Conservation (phyloP, 768 basidiomycete species). For the Trametes villosa region DNA sequence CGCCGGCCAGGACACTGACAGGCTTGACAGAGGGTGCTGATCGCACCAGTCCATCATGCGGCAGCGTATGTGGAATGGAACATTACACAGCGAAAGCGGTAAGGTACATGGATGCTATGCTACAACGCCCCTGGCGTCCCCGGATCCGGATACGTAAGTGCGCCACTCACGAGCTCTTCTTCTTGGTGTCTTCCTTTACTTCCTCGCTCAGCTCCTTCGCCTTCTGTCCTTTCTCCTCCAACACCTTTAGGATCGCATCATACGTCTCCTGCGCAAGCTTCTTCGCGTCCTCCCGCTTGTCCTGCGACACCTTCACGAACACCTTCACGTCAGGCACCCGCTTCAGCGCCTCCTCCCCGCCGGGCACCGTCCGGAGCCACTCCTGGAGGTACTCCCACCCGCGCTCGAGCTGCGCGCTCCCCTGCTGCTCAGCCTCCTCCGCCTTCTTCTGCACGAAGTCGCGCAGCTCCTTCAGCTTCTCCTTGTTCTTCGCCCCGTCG, state of each 20-base stretch:
- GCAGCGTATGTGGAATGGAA: not conserved
- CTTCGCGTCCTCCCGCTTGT: constrained; percentile 35
- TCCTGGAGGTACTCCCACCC: constrained; percentile 34
- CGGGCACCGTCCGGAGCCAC: constrained; percentile 33
- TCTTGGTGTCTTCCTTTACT: constrained; percentile 30
- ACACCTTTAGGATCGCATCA: constrained; percentile 33
- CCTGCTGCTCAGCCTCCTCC: constrained; percentile 29
- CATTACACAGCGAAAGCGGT: not conserved
- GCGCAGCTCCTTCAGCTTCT: constrained; percentile 35
- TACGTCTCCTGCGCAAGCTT: constrained; percentile 38
- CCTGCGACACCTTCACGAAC: constrained; percentile 30
- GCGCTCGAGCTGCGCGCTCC: constrained; percentile 7
- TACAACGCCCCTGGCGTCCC: not conserved
- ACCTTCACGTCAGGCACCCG: constrained; percentile 32
- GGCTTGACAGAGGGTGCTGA: not conserved
- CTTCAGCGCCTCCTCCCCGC: constrained; percentile 34
- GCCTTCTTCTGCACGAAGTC: constrained; percentile 34
- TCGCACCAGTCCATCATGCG: not conserved
- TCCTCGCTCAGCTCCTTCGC: constrained; percentile 33
- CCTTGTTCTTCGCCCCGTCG: constrained; percentile 28
- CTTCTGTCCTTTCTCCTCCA: constrained; percentile 37
- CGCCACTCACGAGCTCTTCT: constrained; percentile 11
- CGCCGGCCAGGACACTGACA: too few species aligned
- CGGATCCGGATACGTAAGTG: not conserved
- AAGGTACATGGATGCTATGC: not conserved